Conservation (phyloP, 1,284 basidiomycete species). For the Baeospora myosura region DNA sequence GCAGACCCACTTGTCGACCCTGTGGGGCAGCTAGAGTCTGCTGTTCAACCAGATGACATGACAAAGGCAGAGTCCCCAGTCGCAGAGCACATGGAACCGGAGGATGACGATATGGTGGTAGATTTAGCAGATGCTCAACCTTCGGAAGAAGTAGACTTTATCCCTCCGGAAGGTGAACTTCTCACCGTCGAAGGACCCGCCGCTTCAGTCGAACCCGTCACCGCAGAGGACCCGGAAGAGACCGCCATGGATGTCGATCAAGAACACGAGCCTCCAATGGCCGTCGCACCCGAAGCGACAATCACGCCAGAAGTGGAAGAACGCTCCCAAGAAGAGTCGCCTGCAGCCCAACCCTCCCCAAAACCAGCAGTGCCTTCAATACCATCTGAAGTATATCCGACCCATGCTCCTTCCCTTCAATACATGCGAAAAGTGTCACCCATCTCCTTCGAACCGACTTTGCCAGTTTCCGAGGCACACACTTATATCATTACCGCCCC, state of each 20-base stretch:
- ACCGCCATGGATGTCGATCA: no score
- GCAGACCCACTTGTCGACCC: not conserved
- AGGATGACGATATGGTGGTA: no score
- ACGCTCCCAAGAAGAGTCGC: not conserved
- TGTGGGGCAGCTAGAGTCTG: not conserved
- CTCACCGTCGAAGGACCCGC: no score
- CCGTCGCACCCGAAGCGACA: no score
- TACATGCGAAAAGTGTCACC: no score
- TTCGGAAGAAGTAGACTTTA: not conserved
- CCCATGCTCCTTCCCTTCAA: not conserved
- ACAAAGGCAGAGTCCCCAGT: not conserved
- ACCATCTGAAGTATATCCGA: not conserved
- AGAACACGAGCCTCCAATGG: no score
- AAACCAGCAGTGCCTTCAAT: not conserved
- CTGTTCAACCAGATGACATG: not conserved
- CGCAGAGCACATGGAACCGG: not conserved
- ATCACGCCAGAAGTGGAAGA: not conserved
- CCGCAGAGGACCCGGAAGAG: no score
- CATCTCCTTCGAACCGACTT: not conserved
- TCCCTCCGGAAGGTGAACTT: no score
- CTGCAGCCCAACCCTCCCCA: not conserved
- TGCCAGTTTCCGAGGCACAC: not conserved
- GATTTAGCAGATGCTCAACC: not conserved
- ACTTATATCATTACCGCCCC: conserved; percentile 11
- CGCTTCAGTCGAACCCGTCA: no score